Conservation (phyloP, 371 early-diverging fungal species). For the Nematocida minor region DNA sequence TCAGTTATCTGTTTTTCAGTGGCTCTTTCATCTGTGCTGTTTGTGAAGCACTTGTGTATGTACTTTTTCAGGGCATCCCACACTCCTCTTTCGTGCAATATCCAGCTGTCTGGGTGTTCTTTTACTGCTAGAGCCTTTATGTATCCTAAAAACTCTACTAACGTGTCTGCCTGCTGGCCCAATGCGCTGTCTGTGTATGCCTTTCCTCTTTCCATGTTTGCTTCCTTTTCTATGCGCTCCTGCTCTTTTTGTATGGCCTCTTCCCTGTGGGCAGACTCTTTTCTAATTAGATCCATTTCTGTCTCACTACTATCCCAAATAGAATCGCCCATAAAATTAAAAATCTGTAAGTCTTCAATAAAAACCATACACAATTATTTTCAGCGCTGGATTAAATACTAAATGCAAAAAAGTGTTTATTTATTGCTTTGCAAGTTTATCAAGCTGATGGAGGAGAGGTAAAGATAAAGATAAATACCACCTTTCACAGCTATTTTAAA, state of each 20-base stretch:
- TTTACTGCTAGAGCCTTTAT: not conserved
- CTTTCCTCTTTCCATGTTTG: not conserved
- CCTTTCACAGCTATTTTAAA: not conserved
- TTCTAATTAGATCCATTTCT: constrained; percentile 5
- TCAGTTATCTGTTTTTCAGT: not conserved
- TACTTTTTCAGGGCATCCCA: not conserved
- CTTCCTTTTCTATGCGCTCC: not conserved
- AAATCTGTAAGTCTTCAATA: not conserved
- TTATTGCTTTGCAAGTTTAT: not conserved
- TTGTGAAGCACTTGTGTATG: not conserved
- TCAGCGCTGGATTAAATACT: no score
- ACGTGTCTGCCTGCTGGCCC: not conserved
- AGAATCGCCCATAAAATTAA: constrained; percentile 10
- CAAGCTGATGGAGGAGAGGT: not conserved
- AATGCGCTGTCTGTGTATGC: not conserved
- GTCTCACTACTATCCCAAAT: not conserved
- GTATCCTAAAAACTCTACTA: not conserved
- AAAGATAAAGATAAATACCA: not conserved
- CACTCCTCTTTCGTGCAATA: not conserved
- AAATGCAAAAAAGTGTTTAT: no score
- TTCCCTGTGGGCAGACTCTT: not conserved
- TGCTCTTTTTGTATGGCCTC: not conserved
- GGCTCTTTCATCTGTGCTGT: not conserved
- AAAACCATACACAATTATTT: not conserved
- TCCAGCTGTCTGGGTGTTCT: not conserved